Evolutionary conservation across 768 basidiomycete species (phyloP).

Genomic region (Lenzites betulinus): DNA sequence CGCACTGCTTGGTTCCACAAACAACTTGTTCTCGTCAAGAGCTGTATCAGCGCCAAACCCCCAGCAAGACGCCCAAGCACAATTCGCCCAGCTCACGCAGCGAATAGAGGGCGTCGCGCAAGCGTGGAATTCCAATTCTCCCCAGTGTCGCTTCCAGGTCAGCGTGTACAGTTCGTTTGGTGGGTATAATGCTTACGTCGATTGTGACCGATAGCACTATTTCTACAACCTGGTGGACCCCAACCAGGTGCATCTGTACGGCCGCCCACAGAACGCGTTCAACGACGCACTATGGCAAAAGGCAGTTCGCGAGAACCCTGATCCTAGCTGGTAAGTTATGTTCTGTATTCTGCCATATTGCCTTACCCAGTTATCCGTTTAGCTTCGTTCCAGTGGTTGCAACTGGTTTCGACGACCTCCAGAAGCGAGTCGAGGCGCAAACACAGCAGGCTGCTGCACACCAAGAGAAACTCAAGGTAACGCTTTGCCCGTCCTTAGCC

Average conservation of each 20-base stretch:
- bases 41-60: slow-evolving; percentile 41
- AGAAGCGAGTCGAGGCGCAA: slow-evolving; percentile 78
- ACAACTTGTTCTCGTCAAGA: slow-evolving; percentile 42
- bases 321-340: slow-evolving; percentile 65
- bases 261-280: slow-evolving; percentile 68
- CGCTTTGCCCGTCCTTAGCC: neutral
- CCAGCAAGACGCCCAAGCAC: slow-evolving; percentile 61
- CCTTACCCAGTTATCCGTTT: neutral
- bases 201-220: slow-evolving; percentile 51
- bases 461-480: slow-evolving; percentile 63
- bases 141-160: slow-evolving; percentile 82
- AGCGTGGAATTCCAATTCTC: slow-evolving; percentile 71
- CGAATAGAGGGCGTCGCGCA: slow-evolving; percentile 64
- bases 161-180: slow-evolving; percentile 9
- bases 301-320: slow-evolving; percentile 79
- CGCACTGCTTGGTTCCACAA: slow-evolving; percentile 23
- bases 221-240: slow-evolving; percentile 88
- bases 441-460: slow-evolving; percentile 64
- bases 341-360: neutral
- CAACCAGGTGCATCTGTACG: slow-evolving; percentile 61
- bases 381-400: slow-evolving; percentile 83
- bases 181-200: slow-evolving; percentile 3
- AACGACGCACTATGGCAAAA: slow-evolving; percentile 79
- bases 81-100: slow-evolving; percentile 54
- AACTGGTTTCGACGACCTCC: slow-evolving; percentile 79